phyloP scores from a whole-genome alignment of 2,329 filamentous ascomycete genomes.

The Xylariaceae sp. region DNA sequence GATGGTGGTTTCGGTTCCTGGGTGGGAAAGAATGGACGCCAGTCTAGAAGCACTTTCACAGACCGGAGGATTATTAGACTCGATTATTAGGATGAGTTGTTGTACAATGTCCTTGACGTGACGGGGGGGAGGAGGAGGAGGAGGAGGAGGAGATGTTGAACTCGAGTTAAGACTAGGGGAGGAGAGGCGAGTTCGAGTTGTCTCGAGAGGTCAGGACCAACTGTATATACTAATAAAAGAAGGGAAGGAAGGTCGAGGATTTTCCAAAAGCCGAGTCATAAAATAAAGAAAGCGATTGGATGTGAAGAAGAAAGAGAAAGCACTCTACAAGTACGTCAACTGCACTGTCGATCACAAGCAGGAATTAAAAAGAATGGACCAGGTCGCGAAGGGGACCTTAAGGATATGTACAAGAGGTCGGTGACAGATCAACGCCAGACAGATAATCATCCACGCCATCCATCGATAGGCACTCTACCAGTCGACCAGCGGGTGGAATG shows the following conservation, averaged over 20 bases:
- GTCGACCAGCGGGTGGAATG: constrained; percentile 33
- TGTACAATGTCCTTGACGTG: constrained; percentile 27
- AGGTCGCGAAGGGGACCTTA: constrained; percentile 31
- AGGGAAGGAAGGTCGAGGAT: constrained; percentile 32
- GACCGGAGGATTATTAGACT: constrained; percentile 28
- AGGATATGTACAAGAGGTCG: constrained; percentile 33
- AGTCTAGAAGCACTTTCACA: constrained; percentile 24
- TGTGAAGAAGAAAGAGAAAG: constrained; percentile 33
- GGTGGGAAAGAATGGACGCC: constrained; percentile 33
- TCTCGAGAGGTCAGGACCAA: constrained; percentile 20
- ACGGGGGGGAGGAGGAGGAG: no score
- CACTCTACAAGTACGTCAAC: constrained; percentile 30
- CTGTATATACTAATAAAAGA: constrained; percentile 31
- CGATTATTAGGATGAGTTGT: constrained; percentile 24
- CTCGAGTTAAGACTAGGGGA: constrained; percentile 15
- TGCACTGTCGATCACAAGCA: constrained; percentile 34
- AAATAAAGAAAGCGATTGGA: constrained; percentile 34
- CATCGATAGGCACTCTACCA: constrained; percentile 36
- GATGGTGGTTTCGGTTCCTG: constrained; percentile 33
- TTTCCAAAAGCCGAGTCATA: constrained; percentile 33
- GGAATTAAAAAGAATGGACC: constrained; percentile 30
- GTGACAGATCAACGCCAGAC: constrained; percentile 39
- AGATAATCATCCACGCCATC: constrained; percentile 29
- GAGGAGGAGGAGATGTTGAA: constrained; percentile 22
- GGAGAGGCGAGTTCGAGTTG: constrained; percentile 7